A percentile compares a stretch with the other conserved stretches of the same genome.
phyloP scores from a whole-genome alignment of 352 stramenopile species.

The Globisporangium apiculatum region DNA sequence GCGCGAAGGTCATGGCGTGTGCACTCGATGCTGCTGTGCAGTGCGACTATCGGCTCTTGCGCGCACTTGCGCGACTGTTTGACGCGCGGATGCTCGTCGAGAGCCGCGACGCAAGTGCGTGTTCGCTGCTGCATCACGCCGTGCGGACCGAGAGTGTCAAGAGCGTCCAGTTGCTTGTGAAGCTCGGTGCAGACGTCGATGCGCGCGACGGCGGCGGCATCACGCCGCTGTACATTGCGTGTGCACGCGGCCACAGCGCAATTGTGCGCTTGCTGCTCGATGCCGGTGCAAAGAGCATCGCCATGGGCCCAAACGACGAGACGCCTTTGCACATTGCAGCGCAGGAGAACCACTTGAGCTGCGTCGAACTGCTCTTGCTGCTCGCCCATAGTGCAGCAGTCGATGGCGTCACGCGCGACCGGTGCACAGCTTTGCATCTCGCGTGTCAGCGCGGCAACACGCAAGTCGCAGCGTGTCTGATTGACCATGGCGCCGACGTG shows the following conservation, averaged over 20 bases:
- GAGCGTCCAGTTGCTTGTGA: conserved; percentile 51
- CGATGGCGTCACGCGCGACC: conserved; percentile 47
- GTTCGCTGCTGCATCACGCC: conserved; percentile 56
- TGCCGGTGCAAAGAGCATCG: conserved; percentile 38
- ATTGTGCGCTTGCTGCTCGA: conserved; percentile 57
- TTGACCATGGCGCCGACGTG: conserved; percentile 64
- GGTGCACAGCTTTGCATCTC: conserved; percentile 69
- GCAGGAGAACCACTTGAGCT: conserved; percentile 75
- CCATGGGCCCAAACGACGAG: conserved; percentile 66
- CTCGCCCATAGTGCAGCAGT: conserved; percentile 42
- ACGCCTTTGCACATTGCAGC: conserved; percentile 72
- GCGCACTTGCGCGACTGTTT: conserved; percentile 42
- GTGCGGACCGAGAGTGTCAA: conserved; percentile 48
- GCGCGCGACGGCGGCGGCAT: conserved; percentile 55
- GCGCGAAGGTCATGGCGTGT: conserved; percentile 25
- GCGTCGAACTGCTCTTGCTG: conserved; percentile 37
- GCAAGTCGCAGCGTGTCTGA: conserved; percentile 47
- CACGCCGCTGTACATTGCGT: conserved; percentile 70
- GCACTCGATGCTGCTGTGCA: conserved; percentile 41
- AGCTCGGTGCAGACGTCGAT: conserved; percentile 56
- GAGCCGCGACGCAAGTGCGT: conserved; percentile 32
- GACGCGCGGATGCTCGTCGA: conserved; percentile 33
- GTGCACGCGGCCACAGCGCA: conserved; percentile 49
- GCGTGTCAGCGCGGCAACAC: conserved; percentile 76
- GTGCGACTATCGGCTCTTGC: conserved; percentile 46